Percentiles rank a stretch among this genome's conserved stretches.
These are phyloP conservation scores for Spathaspora jeffriesii DNA, from an alignment of 1,139 yeast species.

Conservation along the genomic window DNA sequence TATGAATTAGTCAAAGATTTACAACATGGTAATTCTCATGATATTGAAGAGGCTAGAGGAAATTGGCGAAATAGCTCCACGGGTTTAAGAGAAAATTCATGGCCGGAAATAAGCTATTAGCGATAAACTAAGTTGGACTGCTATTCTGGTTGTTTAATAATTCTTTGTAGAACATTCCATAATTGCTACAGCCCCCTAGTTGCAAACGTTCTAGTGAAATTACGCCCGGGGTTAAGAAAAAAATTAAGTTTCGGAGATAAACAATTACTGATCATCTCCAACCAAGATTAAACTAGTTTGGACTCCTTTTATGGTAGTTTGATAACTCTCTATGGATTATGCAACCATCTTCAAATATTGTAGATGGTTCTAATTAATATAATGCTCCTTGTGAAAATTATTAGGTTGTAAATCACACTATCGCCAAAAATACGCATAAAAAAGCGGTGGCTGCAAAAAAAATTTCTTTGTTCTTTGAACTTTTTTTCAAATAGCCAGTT, in stretches of 20 bases:
- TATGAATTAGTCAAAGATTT: slow-evolving; percentile 74
- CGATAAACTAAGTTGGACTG: background rate
- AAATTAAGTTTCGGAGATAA: too few species aligned
- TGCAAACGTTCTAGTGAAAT: too few species aligned
- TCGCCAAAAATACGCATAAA: background rate
- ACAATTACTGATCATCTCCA: too few species aligned
- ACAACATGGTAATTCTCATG: slow-evolving; percentile 78
- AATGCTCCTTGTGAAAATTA: too few species aligned
- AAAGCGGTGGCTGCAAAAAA: background rate
- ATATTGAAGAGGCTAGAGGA: slow-evolving; percentile 85
- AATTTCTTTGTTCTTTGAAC: too few species aligned
- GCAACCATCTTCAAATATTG: too few species aligned
- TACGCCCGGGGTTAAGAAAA: too few species aligned
- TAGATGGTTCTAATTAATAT: too few species aligned
- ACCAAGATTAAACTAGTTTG: too few species aligned
- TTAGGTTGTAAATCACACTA: too few species aligned
- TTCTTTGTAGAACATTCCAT: background rate
- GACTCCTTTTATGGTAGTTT: too few species aligned
- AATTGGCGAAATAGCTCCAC: slow-evolving; percentile 41
- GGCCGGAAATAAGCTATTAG: background rate
- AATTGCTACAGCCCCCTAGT: background rate
- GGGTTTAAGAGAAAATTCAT: background rate
- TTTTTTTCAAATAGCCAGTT: background rate
- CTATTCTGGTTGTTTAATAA: background rate
- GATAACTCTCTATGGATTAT: too few species aligned